Percentiles rank a stretch among this genome's conserved stretches.
Evolutionary conservation across 2,329 filamentous ascomycete genomes (phyloP).

Genomic region (Plectosphaerella plurivora): DNA sequence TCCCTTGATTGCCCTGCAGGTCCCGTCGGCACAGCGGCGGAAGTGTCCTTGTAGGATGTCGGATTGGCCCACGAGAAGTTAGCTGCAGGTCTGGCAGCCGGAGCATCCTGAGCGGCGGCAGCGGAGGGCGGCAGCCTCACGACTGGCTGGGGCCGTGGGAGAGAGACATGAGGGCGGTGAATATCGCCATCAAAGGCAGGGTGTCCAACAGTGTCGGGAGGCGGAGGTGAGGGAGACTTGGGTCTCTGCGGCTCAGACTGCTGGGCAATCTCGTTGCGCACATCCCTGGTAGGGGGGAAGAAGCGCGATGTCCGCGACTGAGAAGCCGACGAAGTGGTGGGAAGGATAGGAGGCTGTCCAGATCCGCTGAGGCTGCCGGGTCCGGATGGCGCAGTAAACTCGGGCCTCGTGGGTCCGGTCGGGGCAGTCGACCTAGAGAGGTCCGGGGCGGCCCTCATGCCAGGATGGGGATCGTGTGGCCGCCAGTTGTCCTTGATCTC

Average conservation of each 20-base stretch:
- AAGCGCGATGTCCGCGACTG: constrained; percentile 58
- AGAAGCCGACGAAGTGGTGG: constrained; percentile 27
- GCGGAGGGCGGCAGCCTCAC: constrained; percentile 72
- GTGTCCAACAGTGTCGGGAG: constrained; percentile 65
- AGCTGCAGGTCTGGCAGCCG: constrained; percentile 14
- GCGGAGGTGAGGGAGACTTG: constrained; percentile 65
- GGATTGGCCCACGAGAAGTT: constrained; percentile 31
- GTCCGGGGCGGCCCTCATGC: neutral
- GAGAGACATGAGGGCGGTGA: constrained; percentile 61
- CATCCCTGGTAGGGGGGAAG: constrained; percentile 50
- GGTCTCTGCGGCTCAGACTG: constrained; percentile 35
- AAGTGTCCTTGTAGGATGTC: constrained; percentile 23
- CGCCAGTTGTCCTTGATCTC: constrained; percentile 53
- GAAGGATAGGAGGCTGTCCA: constrained; percentile 15
- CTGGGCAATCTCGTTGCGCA: constrained; percentile 33
- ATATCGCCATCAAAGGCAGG: constrained; percentile 67
- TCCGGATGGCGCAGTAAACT: neutral
- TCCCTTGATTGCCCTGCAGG: neutral
- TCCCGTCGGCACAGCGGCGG: constrained; percentile 16
- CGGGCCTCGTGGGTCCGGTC: neutral
- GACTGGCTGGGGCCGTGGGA: constrained; percentile 67
- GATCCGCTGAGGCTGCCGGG: neutral
- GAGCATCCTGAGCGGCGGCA: constrained; percentile 29
- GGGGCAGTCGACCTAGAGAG: neutral
- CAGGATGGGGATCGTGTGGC: constrained; percentile 14